Base-by-base conservation (phyloP, 768 basidiomycete genomes). In the Amanita subjunquillea region DNA sequence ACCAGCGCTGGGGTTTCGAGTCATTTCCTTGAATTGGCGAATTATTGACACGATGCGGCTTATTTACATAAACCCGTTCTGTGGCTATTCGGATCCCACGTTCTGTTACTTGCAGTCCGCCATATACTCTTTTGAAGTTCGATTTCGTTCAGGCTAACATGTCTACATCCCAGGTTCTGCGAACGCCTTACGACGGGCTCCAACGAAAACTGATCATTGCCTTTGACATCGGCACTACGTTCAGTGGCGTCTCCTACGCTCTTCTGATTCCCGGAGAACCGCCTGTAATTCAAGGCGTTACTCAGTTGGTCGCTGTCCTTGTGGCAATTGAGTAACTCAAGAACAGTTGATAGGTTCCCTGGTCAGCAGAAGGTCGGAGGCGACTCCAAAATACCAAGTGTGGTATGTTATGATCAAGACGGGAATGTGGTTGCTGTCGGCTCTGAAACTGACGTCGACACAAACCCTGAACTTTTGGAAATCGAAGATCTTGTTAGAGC, bases 191-290 rank as follows among this genome's bases (percentile, higher is more conserved):
- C 29, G 8, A 12, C 9, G 50, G 50, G 13, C 13, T 22, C 29
- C 10, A n/a, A 41, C 40, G 50, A 39, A 41, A 27, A 27, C 27
- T 50, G 7, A 27, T 50, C 12, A 41, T 50, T 12, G 50, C 36
- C 23, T 37, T 50, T 39, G 49, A 50, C 37, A 29, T 50, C 2
- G 49, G 49, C 37, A 50, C 49, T 4, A 50, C 49, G 8, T 41
- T 39, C 39, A 50, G 49, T n/a, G 38, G 49, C 12, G 49, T 25
- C 13, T 42, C 50, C 6, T 51, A 51, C 25, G 23, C 40, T 10
- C 13, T 62, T n/a, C 55, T 62, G 9, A 57, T 58, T 30, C 61
- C 61, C 6, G 61, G 61, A 2, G 49, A 60, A 42, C 51, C 58
- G 22, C 61, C 61, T 15, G 47, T 55, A 44, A 58, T 59, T 29